Evolutionary conservation across 2,329 filamentous ascomycete species (phyloP), one percentile per base, ranked within the genome.

Genomic region (Hymenotorrendiella dingleyae): DNA sequence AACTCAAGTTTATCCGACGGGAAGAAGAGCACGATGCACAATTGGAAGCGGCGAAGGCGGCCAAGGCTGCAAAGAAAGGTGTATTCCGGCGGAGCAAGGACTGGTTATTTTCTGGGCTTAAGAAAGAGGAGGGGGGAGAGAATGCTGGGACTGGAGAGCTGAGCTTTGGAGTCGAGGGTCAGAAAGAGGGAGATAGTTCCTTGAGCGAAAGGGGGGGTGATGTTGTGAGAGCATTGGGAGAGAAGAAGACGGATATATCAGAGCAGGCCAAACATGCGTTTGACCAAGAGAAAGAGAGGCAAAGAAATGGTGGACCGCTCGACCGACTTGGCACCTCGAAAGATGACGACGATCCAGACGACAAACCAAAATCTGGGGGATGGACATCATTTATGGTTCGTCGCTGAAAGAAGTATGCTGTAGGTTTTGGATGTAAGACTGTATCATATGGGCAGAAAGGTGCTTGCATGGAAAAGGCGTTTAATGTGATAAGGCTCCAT

Each of bases 11-110:
- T 21, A 64, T 78, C 24, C 65, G 69, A 35, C 63, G 67, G 60
- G 82, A 88, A 60, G 69, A 82, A 11, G 81, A 84, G 21, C 49
- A 59, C 37, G 42, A 46, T 12, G 48, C 46, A 4, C 34, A 43
- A n/a, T 4, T 52, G 9, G 50, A 43, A 19, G 43, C 45, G 20
- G 36, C 33, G 2, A 46, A 42, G 20, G 43, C 47, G 34, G 52
- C 54, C 32, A 58, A 50, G 36, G 59, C 58, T 45, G 58, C 59
- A 55, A 55, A 52, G 35, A 55, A 47, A 23, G 59, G 58, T 6
- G 35, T 57, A 8, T 54, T 59, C 20, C 53, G 40, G 16, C 47
- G 44, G 27, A 44, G 47, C 4, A 61, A 54, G 45, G 53, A 57
- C 20, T 60, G 54, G 56, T 27, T 63, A n/a, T 62, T 61, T 34